Percentiles rank a stretch among this genome's conserved stretches.
These are phyloP conservation scores for Pelagomonas calceolata DNA, from an alignment of 108 stramenopile genomes.

Conservation along the genomic window DNA sequence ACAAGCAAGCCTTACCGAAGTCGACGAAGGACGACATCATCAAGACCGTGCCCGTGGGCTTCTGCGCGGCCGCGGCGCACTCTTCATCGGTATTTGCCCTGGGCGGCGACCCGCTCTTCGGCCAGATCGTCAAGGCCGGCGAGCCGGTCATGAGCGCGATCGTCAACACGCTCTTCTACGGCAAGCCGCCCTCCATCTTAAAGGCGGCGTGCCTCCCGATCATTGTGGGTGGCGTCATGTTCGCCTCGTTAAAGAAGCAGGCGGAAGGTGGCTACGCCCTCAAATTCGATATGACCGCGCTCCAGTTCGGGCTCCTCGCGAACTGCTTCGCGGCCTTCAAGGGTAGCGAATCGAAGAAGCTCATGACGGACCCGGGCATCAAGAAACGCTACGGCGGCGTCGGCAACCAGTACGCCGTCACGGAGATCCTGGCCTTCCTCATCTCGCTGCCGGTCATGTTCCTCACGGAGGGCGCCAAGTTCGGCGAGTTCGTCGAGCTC, in stretches of 20 bases:
- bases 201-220: constrained; percentile 42
- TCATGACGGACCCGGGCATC: constrained; percentile 37
- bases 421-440: constrained; percentile 40
- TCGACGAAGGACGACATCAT: constrained; percentile 28
- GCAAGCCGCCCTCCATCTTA: constrained; percentile 35
- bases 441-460: constrained; percentile 44
- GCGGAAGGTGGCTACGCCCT: constrained; percentile 34
- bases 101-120: constrained; percentile 45
- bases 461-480: constrained; percentile 36
- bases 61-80: constrained; percentile 43
- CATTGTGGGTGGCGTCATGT: constrained; percentile 47
- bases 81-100: constrained; percentile 43
- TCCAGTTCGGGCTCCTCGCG: constrained; percentile 43
- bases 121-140: constrained; percentile 46
- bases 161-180: constrained; percentile 38
- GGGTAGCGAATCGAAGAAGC: constrained; percentile 43
- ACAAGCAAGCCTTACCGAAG: constrained; percentile 30
- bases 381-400: constrained; percentile 43
- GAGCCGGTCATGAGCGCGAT: constrained; percentile 43
- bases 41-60: constrained; percentile 36
- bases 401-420: constrained; percentile 51
- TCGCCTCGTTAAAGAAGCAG: constrained; percentile 44
- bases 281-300: constrained; percentile 43
- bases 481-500: constrained; percentile 30
- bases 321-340: constrained; percentile 48